A percentile compares a stretch with the other conserved stretches of the same genome.
phyloP scores from a whole-genome alignment of 768 basidiomycete species.

The Termitomyces sp. region DNA sequence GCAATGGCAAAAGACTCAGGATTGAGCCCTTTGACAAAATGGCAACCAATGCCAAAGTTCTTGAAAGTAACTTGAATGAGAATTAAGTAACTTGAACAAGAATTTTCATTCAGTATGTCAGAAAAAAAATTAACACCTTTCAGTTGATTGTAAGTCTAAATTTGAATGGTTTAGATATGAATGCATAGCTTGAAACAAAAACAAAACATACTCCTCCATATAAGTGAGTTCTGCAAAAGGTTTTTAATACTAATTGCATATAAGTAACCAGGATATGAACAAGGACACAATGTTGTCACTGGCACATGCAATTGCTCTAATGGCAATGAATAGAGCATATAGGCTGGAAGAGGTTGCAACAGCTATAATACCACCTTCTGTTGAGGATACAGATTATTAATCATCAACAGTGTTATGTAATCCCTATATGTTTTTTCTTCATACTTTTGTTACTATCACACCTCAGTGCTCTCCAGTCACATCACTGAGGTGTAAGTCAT shows the following conservation, averaged over 20 bases:
- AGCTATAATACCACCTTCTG: conserved; percentile 74
- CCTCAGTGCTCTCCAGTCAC: too few species aligned
- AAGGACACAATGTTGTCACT: conserved; percentile 81
- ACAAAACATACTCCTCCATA: conserved; percentile 59
- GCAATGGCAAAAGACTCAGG: conserved; percentile 59
- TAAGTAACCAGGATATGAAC: conserved; percentile 31
- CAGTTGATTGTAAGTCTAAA: conserved; percentile 70
- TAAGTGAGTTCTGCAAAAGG: conserved; percentile 45
- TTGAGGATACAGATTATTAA: too few species aligned
- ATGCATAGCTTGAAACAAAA: neutral
- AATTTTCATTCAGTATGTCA: too few species aligned
- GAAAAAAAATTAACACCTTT: conserved; percentile 37
- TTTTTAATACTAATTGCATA: neutral
- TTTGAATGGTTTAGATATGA: neutral
- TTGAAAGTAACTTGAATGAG: conserved; percentile 32
- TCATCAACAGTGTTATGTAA: too few species aligned
- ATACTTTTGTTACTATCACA: too few species aligned
- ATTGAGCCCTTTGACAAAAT: conserved; percentile 56
- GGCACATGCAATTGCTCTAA: conserved; percentile 52
- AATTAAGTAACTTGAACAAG: conserved; percentile 39
- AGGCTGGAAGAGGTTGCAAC: conserved; percentile 75
- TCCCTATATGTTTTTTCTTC: too few species aligned
- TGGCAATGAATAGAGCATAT: conserved; percentile 72
- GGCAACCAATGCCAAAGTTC: conserved; percentile 61
- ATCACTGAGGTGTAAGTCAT: too few species aligned